Percentiles rank a stretch among this genome's conserved stretches.
Evolutionary conservation across 371 early-diverging fungal species (phyloP).

Genomic region (Circinella minor): DNA sequence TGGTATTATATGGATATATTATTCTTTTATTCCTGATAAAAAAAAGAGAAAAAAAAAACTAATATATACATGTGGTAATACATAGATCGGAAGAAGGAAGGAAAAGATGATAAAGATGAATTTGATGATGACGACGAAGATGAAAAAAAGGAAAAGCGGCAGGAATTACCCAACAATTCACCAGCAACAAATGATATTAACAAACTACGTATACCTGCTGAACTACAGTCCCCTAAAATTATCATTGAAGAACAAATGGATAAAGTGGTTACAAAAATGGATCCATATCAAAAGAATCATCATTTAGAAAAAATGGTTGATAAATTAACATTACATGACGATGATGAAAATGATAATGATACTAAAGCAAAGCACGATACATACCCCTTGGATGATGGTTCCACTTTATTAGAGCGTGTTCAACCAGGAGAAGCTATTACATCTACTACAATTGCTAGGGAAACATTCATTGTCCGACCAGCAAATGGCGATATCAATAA

Average conservation of each 20-base stretch:
- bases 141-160: constrained; percentile 18
- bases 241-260: constrained; percentile 58
- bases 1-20: too few species aligned
- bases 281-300: constrained; percentile 24
- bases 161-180: neutral
- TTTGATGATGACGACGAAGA: constrained; percentile 51
- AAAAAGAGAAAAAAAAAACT: too few species aligned
- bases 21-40: too few species aligned
- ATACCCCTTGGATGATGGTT: constrained; percentile 42
- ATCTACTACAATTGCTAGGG: constrained; percentile 49
- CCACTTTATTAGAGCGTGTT: constrained; percentile 40
- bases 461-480: constrained; percentile 53
- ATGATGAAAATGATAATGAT: constrained; percentile 10
- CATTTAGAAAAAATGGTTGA: constrained; percentile 8
- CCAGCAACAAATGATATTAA: neutral
- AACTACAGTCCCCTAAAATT: constrained; percentile 54
- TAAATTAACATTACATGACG: constrained; percentile 13
- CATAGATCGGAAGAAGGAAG: neutral
- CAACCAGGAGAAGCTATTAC: constrained; percentile 44
- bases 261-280: constrained; percentile 47
- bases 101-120: constrained; percentile 19
- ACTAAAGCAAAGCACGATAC: constrained; percentile 35
- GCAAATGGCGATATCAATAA: constrained; percentile 43
- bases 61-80: too few species aligned
- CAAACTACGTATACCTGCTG: constrained; percentile 33